These are phyloP conservation scores for Neospermospora avenae DNA, from an alignment of 2,329 filamentous ascomycete species.

Conservation along the genomic window DNA sequence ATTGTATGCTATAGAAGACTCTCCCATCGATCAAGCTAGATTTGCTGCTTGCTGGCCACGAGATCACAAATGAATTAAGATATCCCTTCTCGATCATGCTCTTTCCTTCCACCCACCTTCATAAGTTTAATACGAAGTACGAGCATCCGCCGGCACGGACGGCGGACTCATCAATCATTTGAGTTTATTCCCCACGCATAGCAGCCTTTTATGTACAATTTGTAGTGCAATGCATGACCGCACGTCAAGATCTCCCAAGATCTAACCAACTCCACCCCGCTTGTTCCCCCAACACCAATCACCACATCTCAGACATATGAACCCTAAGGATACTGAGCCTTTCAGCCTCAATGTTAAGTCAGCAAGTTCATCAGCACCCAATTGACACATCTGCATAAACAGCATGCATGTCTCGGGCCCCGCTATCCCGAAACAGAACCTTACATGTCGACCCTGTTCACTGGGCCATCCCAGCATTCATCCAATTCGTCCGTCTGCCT, in stretches of 20 bases:
- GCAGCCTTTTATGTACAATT: too few species aligned
- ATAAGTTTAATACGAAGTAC: not conserved
- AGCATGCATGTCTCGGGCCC: not conserved
- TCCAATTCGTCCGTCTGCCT: not conserved
- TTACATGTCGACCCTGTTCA: not conserved
- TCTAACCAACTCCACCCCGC: not conserved
- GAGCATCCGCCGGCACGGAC: too few species aligned
- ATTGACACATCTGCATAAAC: not conserved
- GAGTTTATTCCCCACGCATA: too few species aligned
- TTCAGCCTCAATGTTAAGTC: not conserved
- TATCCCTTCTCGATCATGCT: not conserved
- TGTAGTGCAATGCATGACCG: too few species aligned
- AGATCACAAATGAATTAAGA: not conserved
- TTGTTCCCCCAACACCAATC: not conserved
- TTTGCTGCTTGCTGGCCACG: not conserved
- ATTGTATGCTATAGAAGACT: constrained; percentile 1
- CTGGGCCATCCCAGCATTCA: not conserved
- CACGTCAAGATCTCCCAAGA: not conserved
- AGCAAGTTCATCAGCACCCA: not conserved
- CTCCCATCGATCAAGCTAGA: not conserved
- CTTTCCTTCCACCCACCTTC: not conserved
- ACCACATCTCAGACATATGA: not conserved
- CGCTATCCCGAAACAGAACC: not conserved
- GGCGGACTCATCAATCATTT: too few species aligned
- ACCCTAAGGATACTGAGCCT: not conserved